Evolutionary conservation across 2,329 filamentous ascomycete species (phyloP), one percentile per base, ranked within the genome.

Genomic region (Daldinia eschscholtzii): DNA sequence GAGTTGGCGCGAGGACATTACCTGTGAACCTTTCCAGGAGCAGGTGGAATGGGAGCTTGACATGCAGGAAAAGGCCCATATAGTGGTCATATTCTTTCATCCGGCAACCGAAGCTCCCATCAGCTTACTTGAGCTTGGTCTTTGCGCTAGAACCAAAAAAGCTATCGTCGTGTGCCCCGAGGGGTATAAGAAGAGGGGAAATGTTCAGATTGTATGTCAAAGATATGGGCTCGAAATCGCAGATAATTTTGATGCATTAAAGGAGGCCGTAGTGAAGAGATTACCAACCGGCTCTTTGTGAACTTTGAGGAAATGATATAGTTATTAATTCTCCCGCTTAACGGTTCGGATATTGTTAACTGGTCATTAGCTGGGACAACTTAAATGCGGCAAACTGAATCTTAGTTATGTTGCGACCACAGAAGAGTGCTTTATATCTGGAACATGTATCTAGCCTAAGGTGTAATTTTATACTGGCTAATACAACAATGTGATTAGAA

Each of bases 1-100:
- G 7, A 82, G 78, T 1, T 88, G 86, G 83, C 78, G 70, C 13
- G 85, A 89, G 60, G 83, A 88, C 56, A 78, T 83, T 18, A 76
- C 79, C 0, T 83, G 84, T 64, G 68, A 70, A 2, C 81, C 79
- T 0, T 91, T 87, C 77, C 77, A 76, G 7, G 77, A 84, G 42
- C 89, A 92, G 75, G 69, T 72, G 0, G 59, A 83, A 33, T 91
- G 89, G 89, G 89, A 92, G 79, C 80, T 91, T 1, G 80, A 84
- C 15, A 87, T 83, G 76, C 84, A 88, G 70, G 84, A 87, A 13
- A 67, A 70, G 1, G 86, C 86, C 0, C 82, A 85, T 71, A 73
- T 91, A 4, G 79, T 91, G 6, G 84, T 86, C 26, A 80, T 91
- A 61, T 88, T 86, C 75, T 88, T 91, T 63, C 83, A 87, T 52